These are phyloP conservation scores for Neolentinus lepideus DNA, from an alignment of 1,284 basidiomycete genomes.

Conservation along the genomic window DNA sequence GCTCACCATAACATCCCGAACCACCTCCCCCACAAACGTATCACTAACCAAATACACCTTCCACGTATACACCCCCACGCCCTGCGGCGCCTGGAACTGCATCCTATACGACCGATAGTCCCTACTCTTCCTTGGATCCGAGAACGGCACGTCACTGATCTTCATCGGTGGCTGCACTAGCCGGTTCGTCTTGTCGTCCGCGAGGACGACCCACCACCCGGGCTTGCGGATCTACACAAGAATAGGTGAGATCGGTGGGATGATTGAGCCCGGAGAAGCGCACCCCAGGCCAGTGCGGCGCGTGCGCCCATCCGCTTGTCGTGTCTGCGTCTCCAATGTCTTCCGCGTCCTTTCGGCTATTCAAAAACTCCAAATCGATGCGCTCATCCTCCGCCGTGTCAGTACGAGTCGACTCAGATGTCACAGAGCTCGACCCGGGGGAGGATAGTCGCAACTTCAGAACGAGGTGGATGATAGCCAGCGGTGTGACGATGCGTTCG, in stretches of 20 bases:
- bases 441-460: conserved; percentile 74
- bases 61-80: conserved; percentile 85
- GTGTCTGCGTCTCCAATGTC: conserved; percentile 33
- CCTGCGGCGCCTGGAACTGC: conserved; percentile 92
- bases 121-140: conserved; percentile 46
- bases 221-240: conserved; percentile 68
- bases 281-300: conserved; percentile 87
- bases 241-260: neutral
- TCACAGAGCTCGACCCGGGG: too few relatives aligned
- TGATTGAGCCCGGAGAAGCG: conserved; percentile 19
- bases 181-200: conserved; percentile 85
- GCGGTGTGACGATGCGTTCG: conserved; percentile 84
- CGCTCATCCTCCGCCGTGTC: conserved; percentile 39
- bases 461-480: conserved; percentile 84
- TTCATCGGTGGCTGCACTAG: conserved; percentile 89
- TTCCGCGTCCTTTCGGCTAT: conserved; percentile 55
- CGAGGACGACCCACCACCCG: conserved; percentile 88
- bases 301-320: conserved; percentile 70
- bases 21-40: conserved; percentile 80
- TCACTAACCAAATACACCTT: conserved; percentile 83
- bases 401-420: conserved; percentile 12
- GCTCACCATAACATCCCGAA: conserved; percentile 66
- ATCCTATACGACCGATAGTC: conserved; percentile 82
- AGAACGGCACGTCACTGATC: conserved; percentile 75
- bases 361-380: conserved; percentile 64